These are phyloP conservation scores for Gynochthodes officinalis DNA, from an alignment of 257 asterid genomes.

Conservation along the genomic window DNA sequence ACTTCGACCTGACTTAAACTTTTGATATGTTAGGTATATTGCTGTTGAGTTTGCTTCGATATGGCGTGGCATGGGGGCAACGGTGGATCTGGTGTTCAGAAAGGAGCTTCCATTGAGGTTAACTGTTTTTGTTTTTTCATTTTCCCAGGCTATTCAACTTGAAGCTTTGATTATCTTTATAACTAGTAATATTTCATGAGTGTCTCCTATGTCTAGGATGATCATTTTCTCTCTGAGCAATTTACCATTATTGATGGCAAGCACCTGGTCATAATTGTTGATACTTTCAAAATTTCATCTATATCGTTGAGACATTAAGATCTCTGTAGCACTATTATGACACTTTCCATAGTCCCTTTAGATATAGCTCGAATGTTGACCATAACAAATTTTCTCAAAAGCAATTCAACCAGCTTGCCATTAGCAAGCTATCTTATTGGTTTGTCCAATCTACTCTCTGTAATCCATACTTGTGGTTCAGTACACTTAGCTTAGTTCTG, in stretches of 20 bases:
- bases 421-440: neutral
- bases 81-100: constrained; percentile 80
- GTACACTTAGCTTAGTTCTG: neutral
- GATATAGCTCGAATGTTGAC: neutral
- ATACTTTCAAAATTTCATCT: neutral
- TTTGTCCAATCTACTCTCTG: neutral
- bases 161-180: neutral
- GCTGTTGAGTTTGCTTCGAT: constrained; percentile 99
- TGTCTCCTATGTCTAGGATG: neutral
- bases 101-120: constrained; percentile 97
- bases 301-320: neutral
- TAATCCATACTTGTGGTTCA: neutral
- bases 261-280: neutral
- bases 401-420: neutral
- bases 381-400: neutral
- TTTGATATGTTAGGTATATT: constrained; percentile 59
- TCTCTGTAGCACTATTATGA: neutral
- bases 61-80: constrained; percentile 98
- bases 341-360: neutral
- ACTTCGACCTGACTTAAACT: constrained; percentile 11
- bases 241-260: neutral
- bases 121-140: constrained; percentile 9
- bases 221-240: neutral
- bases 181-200: neutral
- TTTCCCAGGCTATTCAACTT: neutral